Conservation (phyloP, 2,329 filamentous ascomycete genomes). For the Myotisia sp. region DNA sequence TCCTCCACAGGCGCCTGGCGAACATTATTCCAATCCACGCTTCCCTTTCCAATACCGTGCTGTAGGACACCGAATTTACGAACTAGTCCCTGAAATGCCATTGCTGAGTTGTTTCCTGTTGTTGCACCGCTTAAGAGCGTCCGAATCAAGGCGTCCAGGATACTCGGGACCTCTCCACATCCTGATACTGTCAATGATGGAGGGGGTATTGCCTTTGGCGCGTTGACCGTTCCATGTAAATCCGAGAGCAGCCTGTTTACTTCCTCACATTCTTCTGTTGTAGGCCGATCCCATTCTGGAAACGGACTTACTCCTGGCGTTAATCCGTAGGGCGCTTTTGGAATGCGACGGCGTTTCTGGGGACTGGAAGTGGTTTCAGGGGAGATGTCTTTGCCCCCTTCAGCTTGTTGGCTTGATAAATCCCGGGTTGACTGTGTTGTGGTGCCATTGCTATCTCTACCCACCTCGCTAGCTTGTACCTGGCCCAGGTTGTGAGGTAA, state of each 20-base stretch:
- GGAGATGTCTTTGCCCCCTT: constrained; percentile 1
- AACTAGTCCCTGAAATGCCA: constrained; percentile 51
- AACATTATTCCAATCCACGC: constrained; percentile 62
- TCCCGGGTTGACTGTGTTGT: background rate
- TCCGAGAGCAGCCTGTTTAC: constrained; percentile 52
- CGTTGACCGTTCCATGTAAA: constrained; percentile 49
- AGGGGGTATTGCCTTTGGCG: constrained; percentile 52
- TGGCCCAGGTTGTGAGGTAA: constrained; percentile 17
- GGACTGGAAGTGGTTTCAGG: background rate
- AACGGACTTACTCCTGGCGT: constrained; percentile 49
- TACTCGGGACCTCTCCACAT: constrained; percentile 51
- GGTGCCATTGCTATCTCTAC: background rate
- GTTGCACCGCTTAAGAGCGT: constrained; percentile 50
- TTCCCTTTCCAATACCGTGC: constrained; percentile 52
- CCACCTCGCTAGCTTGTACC: background rate
- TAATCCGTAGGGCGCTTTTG: constrained; percentile 34
- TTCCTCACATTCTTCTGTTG: constrained; percentile 52
- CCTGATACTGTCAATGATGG: constrained; percentile 60
- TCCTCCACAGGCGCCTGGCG: constrained; percentile 44
- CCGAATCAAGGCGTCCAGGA: constrained; percentile 49
- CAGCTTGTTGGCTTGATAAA: background rate
- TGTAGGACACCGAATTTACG: constrained; percentile 48
- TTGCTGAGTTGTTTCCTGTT: constrained; percentile 46
- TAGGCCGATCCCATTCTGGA: constrained; percentile 52
- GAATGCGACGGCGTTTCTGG: constrained; percentile 2